A percentile compares a stretch with the other conserved stretches of the same genome.
These are phyloP conservation scores for Calonectria montana DNA, from an alignment of 2,329 filamentous ascomycete genomes.

Conservation along the genomic window DNA sequence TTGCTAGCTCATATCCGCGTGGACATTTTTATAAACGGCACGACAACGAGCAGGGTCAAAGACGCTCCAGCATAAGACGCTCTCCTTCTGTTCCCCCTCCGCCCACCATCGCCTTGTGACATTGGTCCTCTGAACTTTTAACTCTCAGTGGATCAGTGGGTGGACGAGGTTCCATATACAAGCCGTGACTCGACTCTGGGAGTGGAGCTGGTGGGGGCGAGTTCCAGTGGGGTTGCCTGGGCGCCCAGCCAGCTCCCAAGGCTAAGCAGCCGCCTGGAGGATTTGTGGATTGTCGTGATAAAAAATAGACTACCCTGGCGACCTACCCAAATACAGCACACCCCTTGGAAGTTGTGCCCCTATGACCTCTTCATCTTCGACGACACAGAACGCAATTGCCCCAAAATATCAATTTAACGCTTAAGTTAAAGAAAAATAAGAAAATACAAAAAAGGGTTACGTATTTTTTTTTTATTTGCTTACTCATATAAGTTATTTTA, in stretches of 20 bases:
- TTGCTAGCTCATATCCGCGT: not conserved
- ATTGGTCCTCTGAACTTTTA: not conserved
- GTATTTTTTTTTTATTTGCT: no score
- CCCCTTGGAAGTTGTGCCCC: no score
- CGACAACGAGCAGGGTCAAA: not conserved
- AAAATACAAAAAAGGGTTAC: no score
- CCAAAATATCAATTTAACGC: no score
- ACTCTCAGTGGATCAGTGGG: conserved; percentile 3
- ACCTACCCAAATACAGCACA: not conserved
- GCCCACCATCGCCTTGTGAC: conserved; percentile 2
- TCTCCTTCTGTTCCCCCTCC: not conserved
- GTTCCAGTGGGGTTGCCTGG: not conserved
- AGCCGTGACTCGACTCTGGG: not conserved
- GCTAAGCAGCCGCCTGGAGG: not conserved
- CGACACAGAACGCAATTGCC: no score
- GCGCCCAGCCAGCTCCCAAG: conserved; percentile 1
- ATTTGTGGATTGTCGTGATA: not conserved
- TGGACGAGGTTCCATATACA: not conserved
- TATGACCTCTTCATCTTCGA: no score
- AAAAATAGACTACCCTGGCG: not conserved
- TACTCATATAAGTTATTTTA: no score
- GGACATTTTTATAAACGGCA: not conserved
- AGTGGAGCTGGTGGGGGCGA: not conserved
- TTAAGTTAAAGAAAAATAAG: no score
- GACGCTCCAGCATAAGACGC: not conserved